These are phyloP conservation scores for Hapsidospora chrysogenum DNA, from an alignment of 495 filamentous ascomycete species.

Conservation along the genomic window DNA sequence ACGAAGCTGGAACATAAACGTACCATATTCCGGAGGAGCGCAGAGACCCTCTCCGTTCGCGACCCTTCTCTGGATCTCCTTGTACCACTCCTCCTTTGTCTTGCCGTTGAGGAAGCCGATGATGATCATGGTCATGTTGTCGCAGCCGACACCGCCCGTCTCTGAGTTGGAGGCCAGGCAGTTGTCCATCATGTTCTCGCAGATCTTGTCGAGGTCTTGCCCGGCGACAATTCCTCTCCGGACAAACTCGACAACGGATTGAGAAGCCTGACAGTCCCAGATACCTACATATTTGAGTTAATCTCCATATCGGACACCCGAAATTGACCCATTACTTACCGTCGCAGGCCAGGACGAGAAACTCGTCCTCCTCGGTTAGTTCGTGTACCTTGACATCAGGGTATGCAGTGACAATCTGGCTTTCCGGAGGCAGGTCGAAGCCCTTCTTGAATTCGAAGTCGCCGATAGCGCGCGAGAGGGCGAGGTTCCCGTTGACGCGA, in stretches of 20 bases:
- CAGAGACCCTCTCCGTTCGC: slow-evolving; percentile 95
- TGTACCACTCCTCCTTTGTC: slow-evolving; percentile 96
- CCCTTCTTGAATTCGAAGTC: slow-evolving; percentile 99
- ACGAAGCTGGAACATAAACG: slow-evolving; percentile 16
- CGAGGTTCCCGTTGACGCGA: slow-evolving; percentile 94
- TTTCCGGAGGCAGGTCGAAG: slow-evolving; percentile 83
- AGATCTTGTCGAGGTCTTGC: slow-evolving; percentile 82
- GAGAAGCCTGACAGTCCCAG: slow-evolving; percentile 98
- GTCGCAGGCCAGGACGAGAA: slow-evolving; percentile 92
- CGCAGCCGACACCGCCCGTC: slow-evolving; percentile 93
- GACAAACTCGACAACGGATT: slow-evolving; percentile 93
- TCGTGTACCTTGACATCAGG: slow-evolving; percentile 88
- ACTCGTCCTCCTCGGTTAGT: slow-evolving; percentile 85
- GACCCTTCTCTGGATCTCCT: slow-evolving; percentile 83
- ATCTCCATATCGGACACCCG: slow-evolving; percentile 4
- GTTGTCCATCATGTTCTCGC: slow-evolving; percentile 99
- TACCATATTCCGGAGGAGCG: slow-evolving; percentile 98
- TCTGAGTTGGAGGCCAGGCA: slow-evolving; percentile 94
- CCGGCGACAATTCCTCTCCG: slow-evolving; percentile 88
- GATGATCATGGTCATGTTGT: slow-evolving; percentile 98
- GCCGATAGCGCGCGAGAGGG: slow-evolving; percentile 92
- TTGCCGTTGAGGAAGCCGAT: slow-evolving; percentile 77
- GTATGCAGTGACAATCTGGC: slow-evolving; percentile 94
- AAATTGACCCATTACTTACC: slow-evolving; percentile 37
- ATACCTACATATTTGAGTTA: slow-evolving; percentile 48